Base-by-base conservation (phyloP, 176 grass and related monocot species). In the Urochloa ruziziensis region DNA sequence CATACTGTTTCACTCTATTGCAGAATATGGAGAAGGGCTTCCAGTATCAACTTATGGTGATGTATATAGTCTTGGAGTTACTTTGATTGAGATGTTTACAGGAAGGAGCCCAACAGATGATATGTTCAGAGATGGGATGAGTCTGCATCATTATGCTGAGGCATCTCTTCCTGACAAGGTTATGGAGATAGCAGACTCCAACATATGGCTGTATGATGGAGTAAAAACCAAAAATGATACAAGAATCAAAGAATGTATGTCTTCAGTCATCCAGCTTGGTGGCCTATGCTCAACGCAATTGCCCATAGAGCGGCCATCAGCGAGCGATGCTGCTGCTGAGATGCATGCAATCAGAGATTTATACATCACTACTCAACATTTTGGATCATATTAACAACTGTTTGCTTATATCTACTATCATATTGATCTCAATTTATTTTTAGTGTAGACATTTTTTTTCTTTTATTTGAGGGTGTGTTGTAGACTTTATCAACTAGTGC, bases 261-360 rank as follows among this genome's bases (percentile, higher is more conserved):
- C 59, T 14, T 44, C 23, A 2, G 13, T 54, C 3, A 65, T 84
- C 57, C 59, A 75, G n/a, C 59, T 66, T 65, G 70, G 70, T 84
- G 59, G 53, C 82, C 16, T 53, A 29, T 66, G 70, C 70, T 75
- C 82, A 15, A 84, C 36, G 59, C 57, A 83, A 40, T 13, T 53
- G n/a, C 70, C 70, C 5, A 23, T 7, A 75, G 44, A 65, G 44
- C 30, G 69, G 2, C 5, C 14, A 30, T 63, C 56, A 74, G 24
- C 33, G 2, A 27, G 57, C 2, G 56, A 74, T 21, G 42, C 33
- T 37, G 59, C 81, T 75, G 58, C 30, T 23, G 70, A 75, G 43
- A 83, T 83, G 70, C 70, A 83, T 82, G 40, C 68, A 7, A 62
- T 82, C 29, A 62, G 80, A 82, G 67, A 83, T 62, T 18, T 13